Conservation (phyloP, 148 eudicot species). For the Diospyros kaki region DNA sequence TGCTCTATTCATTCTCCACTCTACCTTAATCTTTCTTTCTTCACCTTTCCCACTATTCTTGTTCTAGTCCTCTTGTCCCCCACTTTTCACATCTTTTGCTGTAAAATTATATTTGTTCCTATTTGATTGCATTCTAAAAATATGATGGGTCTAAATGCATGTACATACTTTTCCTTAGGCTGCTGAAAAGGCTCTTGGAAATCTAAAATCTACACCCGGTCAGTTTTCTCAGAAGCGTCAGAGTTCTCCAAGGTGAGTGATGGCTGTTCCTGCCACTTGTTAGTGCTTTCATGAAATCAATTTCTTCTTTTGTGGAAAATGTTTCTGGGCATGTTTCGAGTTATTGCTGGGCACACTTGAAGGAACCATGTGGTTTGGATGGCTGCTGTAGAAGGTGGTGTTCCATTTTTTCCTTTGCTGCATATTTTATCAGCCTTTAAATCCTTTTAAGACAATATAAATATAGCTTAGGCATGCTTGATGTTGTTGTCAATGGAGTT, state of each 20-base stretch:
- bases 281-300: not conserved
- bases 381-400: conserved; percentile 1
- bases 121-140: not conserved
- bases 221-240: conserved; percentile 56
- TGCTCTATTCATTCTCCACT: not conserved
- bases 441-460: no score
- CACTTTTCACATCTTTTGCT: not conserved
- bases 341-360: not conserved
- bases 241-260: conserved; percentile 72
- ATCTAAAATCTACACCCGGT: conserved; percentile 53
- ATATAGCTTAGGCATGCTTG: no score
- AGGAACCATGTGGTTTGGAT: not conserved
- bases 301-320: not conserved
- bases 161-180: conserved; percentile 45
- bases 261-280: not conserved
- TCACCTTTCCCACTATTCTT: not conserved
- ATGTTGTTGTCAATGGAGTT: no score
- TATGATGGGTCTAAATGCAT: conserved; percentile 1
- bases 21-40: not conserved
- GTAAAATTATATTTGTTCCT: not conserved
- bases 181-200: conserved; percentile 67
- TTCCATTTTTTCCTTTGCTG: not conserved
- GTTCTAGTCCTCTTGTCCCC: not conserved
- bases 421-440: not conserved
- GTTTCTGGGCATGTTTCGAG: not conserved